These are phyloP conservation scores for Nothophoma quercina DNA, from an alignment of 2,329 filamentous ascomycete genomes.

Conservation along the genomic window DNA sequence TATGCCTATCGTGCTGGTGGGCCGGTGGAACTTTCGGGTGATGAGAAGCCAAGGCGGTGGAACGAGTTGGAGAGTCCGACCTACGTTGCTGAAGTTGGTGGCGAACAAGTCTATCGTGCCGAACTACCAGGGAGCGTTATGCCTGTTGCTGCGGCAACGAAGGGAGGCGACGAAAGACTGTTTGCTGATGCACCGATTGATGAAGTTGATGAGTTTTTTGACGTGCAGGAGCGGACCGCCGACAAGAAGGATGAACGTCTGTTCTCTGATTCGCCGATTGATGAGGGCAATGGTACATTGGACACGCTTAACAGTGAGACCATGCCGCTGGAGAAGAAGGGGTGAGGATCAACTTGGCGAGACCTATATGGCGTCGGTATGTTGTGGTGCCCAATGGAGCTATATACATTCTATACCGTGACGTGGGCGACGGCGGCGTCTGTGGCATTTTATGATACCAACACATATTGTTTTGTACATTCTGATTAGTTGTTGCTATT, in stretches of 20 bases:
- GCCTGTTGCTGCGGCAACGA: background rate
- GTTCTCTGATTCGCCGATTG: constrained; percentile 13
- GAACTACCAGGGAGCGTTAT: constrained; percentile 24
- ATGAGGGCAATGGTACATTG: background rate
- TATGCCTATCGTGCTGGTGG: constrained; percentile 4
- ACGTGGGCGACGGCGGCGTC: background rate
- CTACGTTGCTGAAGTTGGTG: constrained; percentile 13
- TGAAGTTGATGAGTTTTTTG: constrained; percentile 9
- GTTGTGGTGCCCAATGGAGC: background rate
- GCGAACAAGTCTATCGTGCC: constrained; percentile 15
- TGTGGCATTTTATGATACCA: constrained; percentile 7
- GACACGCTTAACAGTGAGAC: too few relatives aligned
- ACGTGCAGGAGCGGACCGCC: constrained; percentile 1
- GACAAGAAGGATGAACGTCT: constrained; percentile 16
- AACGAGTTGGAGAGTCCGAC: constrained; percentile 23
- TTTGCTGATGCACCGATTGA: constrained; percentile 24
- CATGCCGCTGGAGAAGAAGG: background rate
- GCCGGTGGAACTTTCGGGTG: constrained; percentile 2
- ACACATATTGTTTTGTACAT: constrained; percentile 1
- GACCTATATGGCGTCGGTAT: background rate
- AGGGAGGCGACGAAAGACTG: constrained; percentile 16
- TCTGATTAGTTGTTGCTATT: too few relatives aligned
- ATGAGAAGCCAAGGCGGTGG: constrained; percentile 9
- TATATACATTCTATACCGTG: background rate
- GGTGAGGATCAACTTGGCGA: background rate